Conservation (phyloP, 1,139 yeast genomes). For the Lipomyces yarrowii region DNA sequence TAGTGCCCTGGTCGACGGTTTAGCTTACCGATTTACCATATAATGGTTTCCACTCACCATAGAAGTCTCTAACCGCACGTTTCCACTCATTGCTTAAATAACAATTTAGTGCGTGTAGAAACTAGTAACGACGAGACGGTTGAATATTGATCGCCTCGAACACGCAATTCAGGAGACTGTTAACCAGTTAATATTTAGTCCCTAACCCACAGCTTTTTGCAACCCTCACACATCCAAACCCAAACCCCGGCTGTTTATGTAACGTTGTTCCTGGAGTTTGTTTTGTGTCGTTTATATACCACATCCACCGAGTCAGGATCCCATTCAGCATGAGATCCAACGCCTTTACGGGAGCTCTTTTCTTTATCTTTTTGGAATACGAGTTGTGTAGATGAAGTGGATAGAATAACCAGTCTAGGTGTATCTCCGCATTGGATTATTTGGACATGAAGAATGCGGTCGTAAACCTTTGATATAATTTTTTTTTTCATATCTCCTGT, state of each 20-base stretch:
- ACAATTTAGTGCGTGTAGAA: background rate
- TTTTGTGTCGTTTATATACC: background rate
- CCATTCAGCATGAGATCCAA: background rate
- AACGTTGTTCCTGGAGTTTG: background rate
- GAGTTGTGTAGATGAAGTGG: constrained; percentile 5
- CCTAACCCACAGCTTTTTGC: background rate
- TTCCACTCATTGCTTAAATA: constrained; percentile 18
- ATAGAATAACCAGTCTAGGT: constrained; percentile 15
- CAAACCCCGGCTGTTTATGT: background rate
- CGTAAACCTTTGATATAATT: constrained; percentile 20
- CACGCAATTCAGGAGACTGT: background rate
- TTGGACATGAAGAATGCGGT: constrained; percentile 24
- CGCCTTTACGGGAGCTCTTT: background rate
- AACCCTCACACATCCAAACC: background rate
- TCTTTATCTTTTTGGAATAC: background rate
- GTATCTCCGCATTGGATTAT: constrained; percentile 29
- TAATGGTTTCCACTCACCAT: constrained; percentile 12
- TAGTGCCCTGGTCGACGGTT: constrained; percentile 33
- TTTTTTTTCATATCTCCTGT: background rate
- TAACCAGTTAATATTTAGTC: background rate
- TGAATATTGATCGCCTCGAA: background rate
- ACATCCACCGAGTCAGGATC: background rate
- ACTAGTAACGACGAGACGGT: background rate
- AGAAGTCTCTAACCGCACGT: constrained; percentile 26
- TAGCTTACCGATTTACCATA: background rate